A percentile compares a stretch with the other conserved stretches of the same genome.
Conservation (phyloP, 345 rosid genomes). For the Populus simonii region DNA sequence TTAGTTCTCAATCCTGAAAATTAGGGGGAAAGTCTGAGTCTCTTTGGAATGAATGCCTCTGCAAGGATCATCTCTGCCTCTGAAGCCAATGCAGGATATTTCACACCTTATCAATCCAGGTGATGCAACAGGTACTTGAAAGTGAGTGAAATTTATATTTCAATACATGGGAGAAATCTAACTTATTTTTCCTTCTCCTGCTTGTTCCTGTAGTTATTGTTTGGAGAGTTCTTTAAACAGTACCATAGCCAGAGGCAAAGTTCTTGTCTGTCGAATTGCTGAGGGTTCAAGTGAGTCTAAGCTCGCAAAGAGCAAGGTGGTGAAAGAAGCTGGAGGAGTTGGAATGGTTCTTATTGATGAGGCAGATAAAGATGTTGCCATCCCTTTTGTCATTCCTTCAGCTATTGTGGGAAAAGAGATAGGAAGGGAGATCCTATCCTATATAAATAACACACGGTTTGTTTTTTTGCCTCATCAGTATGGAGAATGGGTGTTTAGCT, state of each 20-base stretch:
- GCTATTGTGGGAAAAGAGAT: slow-evolving; percentile 44
- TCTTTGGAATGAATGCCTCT: slow-evolving; percentile 40
- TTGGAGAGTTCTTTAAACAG: slow-evolving; percentile 53
- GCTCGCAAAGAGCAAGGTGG: slow-evolving; percentile 44
- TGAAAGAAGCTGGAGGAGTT: slow-evolving; percentile 55
- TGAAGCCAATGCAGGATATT: slow-evolving; percentile 49
- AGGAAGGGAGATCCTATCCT: slow-evolving; percentile 44
- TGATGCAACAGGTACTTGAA: slow-evolving; percentile 54
- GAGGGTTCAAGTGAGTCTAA: slow-evolving; percentile 52
- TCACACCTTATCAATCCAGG: slow-evolving; percentile 71
- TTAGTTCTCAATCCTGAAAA: slow-evolving; percentile 10
- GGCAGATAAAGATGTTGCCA: slow-evolving; percentile 44
- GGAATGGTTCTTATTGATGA: slow-evolving; percentile 58
- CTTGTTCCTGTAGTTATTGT: slow-evolving; percentile 43
- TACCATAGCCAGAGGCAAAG: slow-evolving; percentile 46
- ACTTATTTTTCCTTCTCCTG: slow-evolving; percentile 6
- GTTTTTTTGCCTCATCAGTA: slow-evolving; percentile 13
- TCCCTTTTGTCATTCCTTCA: slow-evolving; percentile 52
- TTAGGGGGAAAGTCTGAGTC: slow-evolving; percentile 55
- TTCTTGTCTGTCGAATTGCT: slow-evolving; percentile 51
- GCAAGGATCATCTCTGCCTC: slow-evolving; percentile 46
- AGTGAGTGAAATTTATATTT: slow-evolving; percentile 12
- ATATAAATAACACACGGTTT: slow-evolving; percentile 41
- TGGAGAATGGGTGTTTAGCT: neutral
- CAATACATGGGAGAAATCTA: slow-evolving; percentile 11